Percentiles rank a stretch among this genome's conserved stretches.
Evolutionary conservation across 495 filamentous ascomycete species (phyloP).

Genomic region (Penicillium parvum): DNA sequence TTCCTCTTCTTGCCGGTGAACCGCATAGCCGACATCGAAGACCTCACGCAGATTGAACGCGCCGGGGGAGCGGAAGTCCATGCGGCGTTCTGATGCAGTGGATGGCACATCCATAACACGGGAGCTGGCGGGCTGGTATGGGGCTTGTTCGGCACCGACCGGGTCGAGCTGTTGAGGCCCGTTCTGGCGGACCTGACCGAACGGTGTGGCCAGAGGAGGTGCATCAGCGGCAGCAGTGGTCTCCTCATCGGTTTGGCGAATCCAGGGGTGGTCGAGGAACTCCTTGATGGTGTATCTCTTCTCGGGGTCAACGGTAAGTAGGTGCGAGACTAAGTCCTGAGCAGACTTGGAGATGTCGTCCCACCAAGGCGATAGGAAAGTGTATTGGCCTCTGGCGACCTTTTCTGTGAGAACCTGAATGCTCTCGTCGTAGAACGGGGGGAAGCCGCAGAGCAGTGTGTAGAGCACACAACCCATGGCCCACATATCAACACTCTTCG

Average conservation of each 20-base stretch:
- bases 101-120: constrained; percentile 48
- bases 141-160: constrained; percentile 35
- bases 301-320: constrained; percentile 88
- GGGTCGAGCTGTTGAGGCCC: constrained; percentile 38
- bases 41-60: constrained; percentile 94
- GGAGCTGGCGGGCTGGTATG: constrained; percentile 39
- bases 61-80: constrained; percentile 94
- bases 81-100: constrained; percentile 55
- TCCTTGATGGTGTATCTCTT: constrained; percentile 85
- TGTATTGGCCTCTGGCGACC: constrained; percentile 93
- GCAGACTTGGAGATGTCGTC: constrained; percentile 96
- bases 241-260: constrained; percentile 68
- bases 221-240: constrained; percentile 71
- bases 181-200: constrained; percentile 42
- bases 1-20: constrained; percentile 95
- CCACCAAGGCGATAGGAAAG: constrained; percentile 98
- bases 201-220: constrained; percentile 69
- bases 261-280: constrained; percentile 91
- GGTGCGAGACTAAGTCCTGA: constrained; percentile 88
- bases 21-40: constrained; percentile 94
- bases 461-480: constrained; percentile 95
- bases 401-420: constrained; percentile 97
- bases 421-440: constrained; percentile 97
- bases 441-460: constrained; percentile 93
- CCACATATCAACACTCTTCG: constrained; percentile 99